Base-by-base conservation (phyloP, 164 flowering plant species). In the Paratinospora sagittata region DNA sequence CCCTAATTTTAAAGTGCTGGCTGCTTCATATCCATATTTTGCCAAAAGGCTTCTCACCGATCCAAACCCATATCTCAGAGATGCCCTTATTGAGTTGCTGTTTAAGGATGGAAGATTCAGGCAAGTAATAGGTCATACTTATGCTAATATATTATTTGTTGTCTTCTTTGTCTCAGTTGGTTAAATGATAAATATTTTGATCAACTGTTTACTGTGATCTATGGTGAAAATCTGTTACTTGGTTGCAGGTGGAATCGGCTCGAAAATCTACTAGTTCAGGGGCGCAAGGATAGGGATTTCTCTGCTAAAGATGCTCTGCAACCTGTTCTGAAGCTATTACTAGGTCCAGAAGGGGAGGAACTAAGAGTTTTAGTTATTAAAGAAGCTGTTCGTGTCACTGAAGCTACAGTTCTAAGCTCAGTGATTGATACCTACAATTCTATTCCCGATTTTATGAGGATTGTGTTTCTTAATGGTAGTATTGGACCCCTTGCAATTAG, bases 11-110 rank as follows among this genome's bases (percentile, higher is more conserved):
- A 95, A 95, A 81, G 97, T 92, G 69, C 77, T 95, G 78, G 98
- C 98, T 78, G 98, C 98, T 26, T 95, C 98, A 62, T 95, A 95
- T 83, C 98, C 98, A 26, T 95, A 95, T 79, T 95, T 95, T 84
- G 98, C 98, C 47, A 95, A 95, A 83, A 92, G 97, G 82, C 97
- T 95, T 76, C 92, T 95, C 52, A 95, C 98, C 6, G 98, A 95
- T 85, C 92, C 96, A 68, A 91, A 92, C 82, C 98, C 97, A 21
- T 95, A 95, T 76, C 96, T 95, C 68, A 88, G 98, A 84, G 98
- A 95, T 87, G 98, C 97, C 73, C 89, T 95, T 33, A 81, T 95
- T 76, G 97, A 95, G 88, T 79, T 95, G 83, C 88, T 95, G 66
- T 95, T 95, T 76, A 95, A 95, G 84, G 97, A 92, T 81, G 96